phyloP scores from a whole-genome alignment of 1,284 basidiomycete species.

The Fomitopsis pinicola region DNA sequence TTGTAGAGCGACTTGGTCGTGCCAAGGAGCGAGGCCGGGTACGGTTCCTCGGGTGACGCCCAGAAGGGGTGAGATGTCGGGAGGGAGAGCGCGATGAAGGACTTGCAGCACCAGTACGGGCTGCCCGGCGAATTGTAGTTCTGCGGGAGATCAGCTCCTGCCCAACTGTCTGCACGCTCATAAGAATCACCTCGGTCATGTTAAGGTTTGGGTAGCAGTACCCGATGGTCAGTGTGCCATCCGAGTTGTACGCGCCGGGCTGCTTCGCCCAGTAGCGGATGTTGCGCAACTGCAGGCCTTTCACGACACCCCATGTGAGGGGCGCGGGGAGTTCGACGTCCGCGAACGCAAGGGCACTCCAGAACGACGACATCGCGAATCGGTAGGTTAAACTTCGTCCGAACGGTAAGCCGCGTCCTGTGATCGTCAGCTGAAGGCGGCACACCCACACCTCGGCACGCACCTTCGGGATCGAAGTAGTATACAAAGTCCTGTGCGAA shows the following conservation, averaged over 20 bases:
- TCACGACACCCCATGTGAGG: constrained; percentile 70
- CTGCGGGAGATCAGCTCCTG: constrained; percentile 6
- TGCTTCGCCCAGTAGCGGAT: constrained; percentile 68
- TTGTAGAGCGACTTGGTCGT: constrained; percentile 50
- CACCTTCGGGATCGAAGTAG: constrained; percentile 72
- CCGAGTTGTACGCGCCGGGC: constrained; percentile 53
- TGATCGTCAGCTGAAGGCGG: not conserved
- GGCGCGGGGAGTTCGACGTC: constrained; percentile 65
- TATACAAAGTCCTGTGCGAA: constrained; percentile 71
- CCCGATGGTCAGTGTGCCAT: constrained; percentile 73
- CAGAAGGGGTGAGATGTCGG: constrained; percentile 69
- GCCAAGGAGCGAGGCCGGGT: constrained; percentile 43
- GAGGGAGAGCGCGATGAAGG: constrained; percentile 66
- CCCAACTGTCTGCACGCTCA: not conserved
- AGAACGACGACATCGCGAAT: constrained; percentile 76
- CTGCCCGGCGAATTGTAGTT: constrained; percentile 80
- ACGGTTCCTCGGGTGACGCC: constrained; percentile 58
- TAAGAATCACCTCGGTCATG: constrained; percentile 47
- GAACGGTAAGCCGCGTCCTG: constrained; percentile 73
- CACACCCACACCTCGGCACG: constrained; percentile 6
- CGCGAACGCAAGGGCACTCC: constrained; percentile 70
- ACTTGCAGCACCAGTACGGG: constrained; percentile 83
- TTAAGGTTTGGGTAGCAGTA: constrained; percentile 72
- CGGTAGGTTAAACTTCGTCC: constrained; percentile 76
- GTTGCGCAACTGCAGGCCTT: constrained; percentile 71